These are phyloP conservation scores for Botrytis deweyae DNA, from an alignment of 2,329 filamentous ascomycete genomes.

Conservation along the genomic window DNA sequence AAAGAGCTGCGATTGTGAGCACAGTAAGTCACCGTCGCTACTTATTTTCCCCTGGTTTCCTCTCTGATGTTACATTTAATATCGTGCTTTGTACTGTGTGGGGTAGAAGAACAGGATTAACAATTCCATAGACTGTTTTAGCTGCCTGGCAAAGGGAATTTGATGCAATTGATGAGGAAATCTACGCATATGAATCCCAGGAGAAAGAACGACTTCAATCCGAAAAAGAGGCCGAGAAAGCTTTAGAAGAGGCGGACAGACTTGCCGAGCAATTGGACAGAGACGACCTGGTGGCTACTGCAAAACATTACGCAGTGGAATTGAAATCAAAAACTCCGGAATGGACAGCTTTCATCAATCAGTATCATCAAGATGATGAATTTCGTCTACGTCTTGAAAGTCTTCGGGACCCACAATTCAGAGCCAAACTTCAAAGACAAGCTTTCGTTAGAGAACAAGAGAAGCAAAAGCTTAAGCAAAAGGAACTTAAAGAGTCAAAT, in stretches of 20 bases:
- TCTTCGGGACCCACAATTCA: conserved; percentile 24
- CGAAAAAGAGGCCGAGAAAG: conserved; percentile 27
- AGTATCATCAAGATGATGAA: conserved; percentile 15
- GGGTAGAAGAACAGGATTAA: neutral
- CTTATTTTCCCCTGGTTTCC: neutral
- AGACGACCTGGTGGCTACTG: conserved; percentile 20
- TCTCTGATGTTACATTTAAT: neutral
- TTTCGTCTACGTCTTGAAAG: conserved; percentile 20
- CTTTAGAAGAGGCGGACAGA: conserved; percentile 26
- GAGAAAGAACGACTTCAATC: conserved; percentile 27
- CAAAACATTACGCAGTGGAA: conserved; percentile 11
- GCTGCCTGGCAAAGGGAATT: conserved; percentile 34
- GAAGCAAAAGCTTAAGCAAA: conserved; percentile 7
- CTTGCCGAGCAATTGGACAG: conserved; percentile 23
- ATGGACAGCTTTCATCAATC: conserved; percentile 18
- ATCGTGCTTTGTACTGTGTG: neutral
- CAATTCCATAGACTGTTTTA: conserved; percentile 25
- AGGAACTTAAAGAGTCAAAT: conserved; percentile 14
- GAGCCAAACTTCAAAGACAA: conserved; percentile 21
- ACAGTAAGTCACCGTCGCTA: conserved; percentile 3
- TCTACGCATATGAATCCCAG: conserved; percentile 30
- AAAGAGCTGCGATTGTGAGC: conserved; percentile 27
- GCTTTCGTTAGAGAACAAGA: conserved; percentile 17
- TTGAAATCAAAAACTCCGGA: conserved; percentile 9
- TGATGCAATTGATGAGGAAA: conserved; percentile 32